Percentiles rank a stretch among this genome's conserved stretches.
Evolutionary conservation across 768 basidiomycete species (phyloP).

Genomic region (Suillus spraguei): DNA sequence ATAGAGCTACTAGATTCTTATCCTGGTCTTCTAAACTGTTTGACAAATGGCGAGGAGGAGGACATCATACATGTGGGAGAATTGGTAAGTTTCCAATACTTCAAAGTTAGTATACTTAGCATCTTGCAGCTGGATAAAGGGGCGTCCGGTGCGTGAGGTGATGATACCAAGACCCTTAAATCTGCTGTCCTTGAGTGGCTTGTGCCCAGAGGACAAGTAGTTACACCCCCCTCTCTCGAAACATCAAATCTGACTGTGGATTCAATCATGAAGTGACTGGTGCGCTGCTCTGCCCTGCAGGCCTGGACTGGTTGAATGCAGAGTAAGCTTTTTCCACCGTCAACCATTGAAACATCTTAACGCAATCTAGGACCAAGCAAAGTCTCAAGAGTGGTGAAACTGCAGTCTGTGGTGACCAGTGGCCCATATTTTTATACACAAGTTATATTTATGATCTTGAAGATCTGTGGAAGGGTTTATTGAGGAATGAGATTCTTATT

Average conservation of each 20-base stretch:
- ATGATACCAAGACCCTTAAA: too few relatives aligned
- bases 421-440: too few relatives aligned
- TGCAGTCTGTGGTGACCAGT: too few relatives aligned
- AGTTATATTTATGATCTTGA: neutral
- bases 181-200: too few relatives aligned
- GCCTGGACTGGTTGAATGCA: neutral
- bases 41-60: too few relatives aligned
- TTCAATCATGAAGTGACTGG: neutral
- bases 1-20: too few relatives aligned
- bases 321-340: neutral
- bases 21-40: too few relatives aligned
- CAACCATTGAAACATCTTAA: neutral
- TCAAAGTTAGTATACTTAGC: too few relatives aligned
- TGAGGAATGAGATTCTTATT: neutral
- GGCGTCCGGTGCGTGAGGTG: too few relatives aligned
- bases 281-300: neutral
- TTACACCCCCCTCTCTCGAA: neutral
- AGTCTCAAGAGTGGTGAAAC: neutral
- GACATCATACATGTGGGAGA: too few relatives aligned
- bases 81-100: too few relatives aligned
- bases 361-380: neutral
- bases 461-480: neutral
- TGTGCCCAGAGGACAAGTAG: neutral
- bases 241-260: neutral
- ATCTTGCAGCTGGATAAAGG: too few relatives aligned